A percentile compares a stretch with the other conserved stretches of the same genome.
phyloP scores from a whole-genome alignment of 2,329 filamentous ascomycete species.

The Beauveria asiatica region DNA sequence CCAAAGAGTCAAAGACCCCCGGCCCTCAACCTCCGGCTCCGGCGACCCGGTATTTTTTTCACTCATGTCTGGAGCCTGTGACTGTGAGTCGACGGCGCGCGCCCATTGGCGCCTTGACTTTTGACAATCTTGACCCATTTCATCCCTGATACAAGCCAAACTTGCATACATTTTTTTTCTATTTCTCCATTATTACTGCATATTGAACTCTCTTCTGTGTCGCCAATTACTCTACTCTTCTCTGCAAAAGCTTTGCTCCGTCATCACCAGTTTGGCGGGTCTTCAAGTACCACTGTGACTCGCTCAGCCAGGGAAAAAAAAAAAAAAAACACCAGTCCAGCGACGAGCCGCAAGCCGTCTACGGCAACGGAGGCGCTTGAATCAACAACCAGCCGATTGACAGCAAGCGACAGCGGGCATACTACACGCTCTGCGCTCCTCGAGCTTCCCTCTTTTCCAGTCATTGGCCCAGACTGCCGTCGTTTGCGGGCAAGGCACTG shows the following conservation, averaged over 20 bases:
- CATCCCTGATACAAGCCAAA: background rate
- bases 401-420: background rate
- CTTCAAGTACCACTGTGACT: constrained; percentile 2
- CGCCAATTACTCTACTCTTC: background rate
- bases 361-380: background rate
- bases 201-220: background rate
- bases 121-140: background rate
- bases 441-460: background rate
- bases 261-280: background rate
- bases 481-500: background rate
- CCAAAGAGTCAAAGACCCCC: background rate
- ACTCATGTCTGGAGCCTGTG: constrained; percentile 4
- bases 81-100: constrained; percentile 3
- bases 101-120: background rate
- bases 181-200: no score
- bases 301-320: background rate
- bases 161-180: background rate
- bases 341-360: constrained; percentile 1
- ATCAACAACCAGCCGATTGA: background rate
- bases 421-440: background rate
- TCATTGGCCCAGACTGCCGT: background rate
- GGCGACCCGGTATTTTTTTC: constrained; percentile 12
- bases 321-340: background rate
- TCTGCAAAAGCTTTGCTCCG: background rate
- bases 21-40: constrained; percentile 11